Conservation (phyloP, 1,284 basidiomycete genomes). For the Cystodermella granulosa region DNA sequence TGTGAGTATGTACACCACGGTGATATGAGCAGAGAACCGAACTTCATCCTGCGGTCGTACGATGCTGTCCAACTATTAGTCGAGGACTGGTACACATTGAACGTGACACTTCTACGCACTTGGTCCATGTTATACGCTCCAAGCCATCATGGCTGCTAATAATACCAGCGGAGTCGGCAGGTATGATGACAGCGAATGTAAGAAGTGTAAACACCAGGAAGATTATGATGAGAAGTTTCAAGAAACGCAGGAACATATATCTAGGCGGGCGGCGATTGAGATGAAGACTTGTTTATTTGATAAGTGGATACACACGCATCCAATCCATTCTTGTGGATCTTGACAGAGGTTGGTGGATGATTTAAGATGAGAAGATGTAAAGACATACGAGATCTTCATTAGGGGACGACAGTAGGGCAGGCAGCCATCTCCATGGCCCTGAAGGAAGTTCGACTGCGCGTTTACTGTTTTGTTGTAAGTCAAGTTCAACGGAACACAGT, state of each 20-base stretch:
- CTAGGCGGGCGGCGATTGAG: slow-evolving; percentile 16
- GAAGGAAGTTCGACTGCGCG: slow-evolving; percentile 41
- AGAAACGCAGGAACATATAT: slow-evolving; percentile 62
- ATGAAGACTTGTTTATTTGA: not conserved
- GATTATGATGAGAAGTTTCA: slow-evolving; percentile 61
- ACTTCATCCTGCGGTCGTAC: slow-evolving; percentile 32
- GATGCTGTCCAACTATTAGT: slow-evolving; percentile 27
- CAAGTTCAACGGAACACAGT: slow-evolving; percentile 1
- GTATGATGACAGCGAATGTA: slow-evolving; percentile 57
- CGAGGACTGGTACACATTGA: not conserved
- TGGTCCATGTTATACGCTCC: slow-evolving; percentile 46
- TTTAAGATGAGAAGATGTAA: slow-evolving; percentile 1
- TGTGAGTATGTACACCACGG: slow-evolving; percentile 46
- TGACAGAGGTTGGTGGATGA: slow-evolving; percentile 5
- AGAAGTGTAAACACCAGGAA: slow-evolving; percentile 61
- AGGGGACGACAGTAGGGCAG: slow-evolving; percentile 40
- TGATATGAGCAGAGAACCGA: slow-evolving; percentile 47
- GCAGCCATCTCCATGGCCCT: slow-evolving; percentile 47
- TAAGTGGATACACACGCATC: slow-evolving; percentile 52
- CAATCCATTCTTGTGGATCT: slow-evolving; percentile 59
- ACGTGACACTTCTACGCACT: slow-evolving; percentile 32
- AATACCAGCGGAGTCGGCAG: slow-evolving; percentile 54
- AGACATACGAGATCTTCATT: slow-evolving; percentile 43
- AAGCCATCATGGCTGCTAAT: slow-evolving; percentile 33
- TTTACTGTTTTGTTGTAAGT: slow-evolving; percentile 32